Percentiles rank a stretch among this genome's conserved stretches.
These are phyloP conservation scores for Aureoboletus auriporus DNA, from an alignment of 768 basidiomycete genomes.

Conservation along the genomic window DNA sequence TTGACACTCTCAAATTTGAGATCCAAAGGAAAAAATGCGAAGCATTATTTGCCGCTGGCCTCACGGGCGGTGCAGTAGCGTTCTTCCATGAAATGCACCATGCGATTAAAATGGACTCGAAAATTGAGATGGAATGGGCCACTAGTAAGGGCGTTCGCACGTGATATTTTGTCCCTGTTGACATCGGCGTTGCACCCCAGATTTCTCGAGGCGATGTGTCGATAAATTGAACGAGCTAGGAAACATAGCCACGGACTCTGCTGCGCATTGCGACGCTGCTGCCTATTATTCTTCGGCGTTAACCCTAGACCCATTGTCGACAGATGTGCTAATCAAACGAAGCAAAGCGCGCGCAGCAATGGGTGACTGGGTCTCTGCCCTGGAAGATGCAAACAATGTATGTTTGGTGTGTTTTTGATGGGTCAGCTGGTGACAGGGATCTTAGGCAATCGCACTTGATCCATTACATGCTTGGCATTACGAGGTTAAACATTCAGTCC, in stretches of 20 bases:
- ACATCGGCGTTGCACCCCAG: neutral
- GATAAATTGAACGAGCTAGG: constrained; percentile 8
- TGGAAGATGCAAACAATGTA: constrained; percentile 11
- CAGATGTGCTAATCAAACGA: constrained; percentile 5
- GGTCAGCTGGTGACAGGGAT: neutral
- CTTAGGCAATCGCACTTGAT: constrained; percentile 12
- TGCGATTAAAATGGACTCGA: neutral
- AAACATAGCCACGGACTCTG: constrained; percentile 1
- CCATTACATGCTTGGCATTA: constrained; percentile 7
- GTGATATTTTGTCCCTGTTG: neutral
- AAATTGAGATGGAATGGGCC: constrained; percentile 4
- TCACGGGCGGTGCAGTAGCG: neutral
- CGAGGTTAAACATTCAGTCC: constrained; percentile 8
- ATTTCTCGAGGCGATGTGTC: constrained; percentile 7
- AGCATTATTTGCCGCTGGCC: constrained; percentile 2
- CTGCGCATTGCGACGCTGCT: constrained; percentile 6
- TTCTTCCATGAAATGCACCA: constrained; percentile 1
- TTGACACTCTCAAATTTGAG: constrained; percentile 5
- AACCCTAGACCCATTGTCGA: constrained; percentile 1
- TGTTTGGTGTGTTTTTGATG: neutral
- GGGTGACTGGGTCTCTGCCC: constrained; percentile 1
- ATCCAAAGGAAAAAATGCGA: constrained; percentile 7
- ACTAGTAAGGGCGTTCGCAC: neutral
- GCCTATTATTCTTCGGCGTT: constrained; percentile 8
- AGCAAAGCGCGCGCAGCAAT: constrained; percentile 1